Conservation (phyloP, 306 rosid genomes). For the Cicer bijugum region DNA sequence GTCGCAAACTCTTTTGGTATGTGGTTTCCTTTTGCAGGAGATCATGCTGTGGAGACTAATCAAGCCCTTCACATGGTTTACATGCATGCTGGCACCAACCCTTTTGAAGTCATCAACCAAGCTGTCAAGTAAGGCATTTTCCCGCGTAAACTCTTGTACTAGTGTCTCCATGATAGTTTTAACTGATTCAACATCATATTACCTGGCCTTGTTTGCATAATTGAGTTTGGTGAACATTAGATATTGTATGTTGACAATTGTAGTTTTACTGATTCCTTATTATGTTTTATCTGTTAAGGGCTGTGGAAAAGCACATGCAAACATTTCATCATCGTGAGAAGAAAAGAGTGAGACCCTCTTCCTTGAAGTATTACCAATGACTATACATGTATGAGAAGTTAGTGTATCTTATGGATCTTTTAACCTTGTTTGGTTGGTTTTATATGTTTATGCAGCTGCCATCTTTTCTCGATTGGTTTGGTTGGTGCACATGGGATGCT, state of each 20-base stretch:
- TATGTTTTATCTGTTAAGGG: slow-evolving; percentile 50
- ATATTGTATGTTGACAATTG: not conserved
- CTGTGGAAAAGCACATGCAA: slow-evolving; percentile 81
- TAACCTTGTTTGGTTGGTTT: slow-evolving; percentile 44
- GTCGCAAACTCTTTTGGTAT: slow-evolving; percentile 59
- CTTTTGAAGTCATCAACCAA: slow-evolving; percentile 87
- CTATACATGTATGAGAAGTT: slow-evolving; percentile 6
- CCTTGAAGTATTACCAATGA: slow-evolving; percentile 2
- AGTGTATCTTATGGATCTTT: slow-evolving; percentile 31
- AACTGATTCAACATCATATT: not conserved
- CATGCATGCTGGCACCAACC: slow-evolving; percentile 94
- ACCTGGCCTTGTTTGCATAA: slow-evolving; percentile 2
- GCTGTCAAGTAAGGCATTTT: slow-evolving; percentile 74
- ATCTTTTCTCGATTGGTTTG: slow-evolving; percentile 89
- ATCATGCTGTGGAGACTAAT: slow-evolving; percentile 70
- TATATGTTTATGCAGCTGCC: slow-evolving; percentile 61
- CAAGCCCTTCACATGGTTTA: slow-evolving; percentile 86
- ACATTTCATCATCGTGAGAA: slow-evolving; percentile 89
- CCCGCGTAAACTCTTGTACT: not conserved
- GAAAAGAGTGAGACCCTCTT: slow-evolving; percentile 65
- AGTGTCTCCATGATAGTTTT: not conserved
- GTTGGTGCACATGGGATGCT: slow-evolving; percentile 99
- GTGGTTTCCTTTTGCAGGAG: slow-evolving; percentile 92
- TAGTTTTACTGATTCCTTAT: slow-evolving; percentile 36
- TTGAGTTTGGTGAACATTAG: not conserved